A percentile compares a stretch with the other conserved stretches of the same genome.
phyloP scores from a whole-genome alignment of 139 green algal genomes.

The Pleodorina starrii region DNA sequence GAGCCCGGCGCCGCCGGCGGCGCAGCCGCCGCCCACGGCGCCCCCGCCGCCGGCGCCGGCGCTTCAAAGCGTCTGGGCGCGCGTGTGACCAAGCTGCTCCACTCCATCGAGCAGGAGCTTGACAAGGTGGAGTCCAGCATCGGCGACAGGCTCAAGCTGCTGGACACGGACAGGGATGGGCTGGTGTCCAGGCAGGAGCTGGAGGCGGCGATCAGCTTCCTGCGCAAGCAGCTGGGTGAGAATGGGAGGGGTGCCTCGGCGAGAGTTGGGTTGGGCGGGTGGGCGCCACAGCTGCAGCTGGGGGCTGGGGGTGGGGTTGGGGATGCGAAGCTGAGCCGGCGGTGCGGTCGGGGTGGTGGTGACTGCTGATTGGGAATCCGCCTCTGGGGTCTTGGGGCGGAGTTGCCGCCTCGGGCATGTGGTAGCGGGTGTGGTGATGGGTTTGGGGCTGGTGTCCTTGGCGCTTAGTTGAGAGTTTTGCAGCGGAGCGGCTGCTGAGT shows the following conservation, averaged over 20 bases:
- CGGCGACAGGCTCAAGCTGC: conserved; percentile 76
- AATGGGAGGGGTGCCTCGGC: too few species aligned
- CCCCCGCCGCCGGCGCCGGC: background rate
- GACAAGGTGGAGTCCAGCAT: conserved; percentile 80
- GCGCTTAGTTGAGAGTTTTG: too few species aligned
- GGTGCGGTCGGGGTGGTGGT: conserved; percentile 13
- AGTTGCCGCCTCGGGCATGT: too few species aligned
- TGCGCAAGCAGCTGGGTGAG: conserved; percentile 72
- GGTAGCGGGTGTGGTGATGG: too few species aligned
- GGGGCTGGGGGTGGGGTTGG: background rate
- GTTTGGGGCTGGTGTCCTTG: too few species aligned
- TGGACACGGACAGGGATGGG: conserved; percentile 86
- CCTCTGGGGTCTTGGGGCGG: too few species aligned
- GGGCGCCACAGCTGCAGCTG: too few species aligned
- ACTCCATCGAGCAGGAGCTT: conserved; percentile 86
- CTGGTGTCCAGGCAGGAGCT: conserved; percentile 78
- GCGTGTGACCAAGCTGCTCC: conserved; percentile 82
- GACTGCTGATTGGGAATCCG: too few species aligned
- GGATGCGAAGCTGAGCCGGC: too few species aligned
- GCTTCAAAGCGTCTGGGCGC: conserved; percentile 71
- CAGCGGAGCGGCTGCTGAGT: too few species aligned
- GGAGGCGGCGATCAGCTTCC: conserved; percentile 74
- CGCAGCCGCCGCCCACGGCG: background rate
- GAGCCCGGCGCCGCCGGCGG: background rate
- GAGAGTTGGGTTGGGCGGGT: conserved; percentile 13